Conservation (phyloP, 805 yeast species). For the Pichia eremophila region DNA sequence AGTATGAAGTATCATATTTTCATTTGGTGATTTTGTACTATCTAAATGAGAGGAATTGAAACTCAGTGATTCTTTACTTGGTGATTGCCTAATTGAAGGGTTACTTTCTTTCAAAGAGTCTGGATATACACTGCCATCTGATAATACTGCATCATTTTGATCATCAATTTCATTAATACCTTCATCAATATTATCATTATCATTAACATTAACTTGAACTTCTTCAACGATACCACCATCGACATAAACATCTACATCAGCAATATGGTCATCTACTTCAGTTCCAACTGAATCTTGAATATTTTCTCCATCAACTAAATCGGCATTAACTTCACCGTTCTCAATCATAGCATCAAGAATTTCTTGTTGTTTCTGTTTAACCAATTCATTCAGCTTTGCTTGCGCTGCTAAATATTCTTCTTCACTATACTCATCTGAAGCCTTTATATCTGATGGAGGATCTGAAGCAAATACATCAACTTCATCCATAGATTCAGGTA, state of each 20-base stretch:
- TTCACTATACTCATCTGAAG: constrained; percentile 13
- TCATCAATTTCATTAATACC: background rate
- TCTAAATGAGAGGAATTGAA: no score
- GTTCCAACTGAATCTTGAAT: background rate
- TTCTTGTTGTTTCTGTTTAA: constrained; percentile 20
- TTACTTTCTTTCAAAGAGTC: background rate
- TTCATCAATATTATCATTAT: background rate
- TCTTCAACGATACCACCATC: constrained; percentile 2
- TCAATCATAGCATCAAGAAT: constrained; percentile 16
- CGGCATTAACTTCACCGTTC: constrained; percentile 12
- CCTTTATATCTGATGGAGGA: background rate
- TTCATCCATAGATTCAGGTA: constrained; percentile 8
- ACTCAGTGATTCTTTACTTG: background rate
- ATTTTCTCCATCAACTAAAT: constrained; percentile 9
- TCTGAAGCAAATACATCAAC: background rate
- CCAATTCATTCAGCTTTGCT: constrained; percentile 19
- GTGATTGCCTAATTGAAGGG: background rate
- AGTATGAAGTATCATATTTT: background rate
- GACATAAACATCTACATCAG: background rate
- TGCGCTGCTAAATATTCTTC: constrained; percentile 21
- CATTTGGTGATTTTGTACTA: no score
- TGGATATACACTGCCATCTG: background rate
- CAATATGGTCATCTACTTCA: background rate
- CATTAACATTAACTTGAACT: background rate
- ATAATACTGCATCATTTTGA: no score